Conservation (phyloP, 306 rosid species). For the Sindora glabra region DNA sequence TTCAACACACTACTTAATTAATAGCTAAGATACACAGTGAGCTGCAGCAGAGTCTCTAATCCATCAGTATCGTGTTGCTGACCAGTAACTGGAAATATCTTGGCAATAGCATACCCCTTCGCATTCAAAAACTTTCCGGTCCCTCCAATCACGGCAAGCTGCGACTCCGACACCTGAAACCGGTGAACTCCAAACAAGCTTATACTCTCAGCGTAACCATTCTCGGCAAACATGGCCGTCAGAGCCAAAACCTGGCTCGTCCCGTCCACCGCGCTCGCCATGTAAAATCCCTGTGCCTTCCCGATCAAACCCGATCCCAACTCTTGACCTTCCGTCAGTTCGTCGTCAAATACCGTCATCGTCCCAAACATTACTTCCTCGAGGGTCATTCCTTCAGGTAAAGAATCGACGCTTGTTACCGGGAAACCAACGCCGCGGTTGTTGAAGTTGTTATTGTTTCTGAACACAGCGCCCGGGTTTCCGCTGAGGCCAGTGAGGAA, state of each 20-base stretch:
- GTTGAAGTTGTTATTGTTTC: conserved; percentile 32
- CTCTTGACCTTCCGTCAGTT: conserved; percentile 67
- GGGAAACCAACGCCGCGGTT: conserved; percentile 43
- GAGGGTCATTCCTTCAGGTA: conserved; percentile 47
- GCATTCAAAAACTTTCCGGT: conserved; percentile 73
- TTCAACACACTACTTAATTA: conserved; percentile 5
- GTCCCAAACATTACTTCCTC: conserved; percentile 75
- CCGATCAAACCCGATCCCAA: conserved; percentile 69
- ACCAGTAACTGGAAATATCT: conserved; percentile 35
- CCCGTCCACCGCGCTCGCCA: conserved; percentile 68
- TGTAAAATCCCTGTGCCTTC: conserved; percentile 76
- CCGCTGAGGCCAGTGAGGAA: conserved; percentile 84
- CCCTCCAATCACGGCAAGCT: conserved; percentile 79
- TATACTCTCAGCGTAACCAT: conserved; percentile 54
- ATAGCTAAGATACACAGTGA: conserved; percentile 45
- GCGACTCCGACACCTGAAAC: conserved; percentile 59
- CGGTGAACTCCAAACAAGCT: conserved; percentile 73
- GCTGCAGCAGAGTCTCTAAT: conserved; percentile 48
- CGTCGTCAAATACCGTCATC: conserved; percentile 70
- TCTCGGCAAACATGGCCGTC: conserved; percentile 64
- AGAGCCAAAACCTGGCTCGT: conserved; percentile 69
- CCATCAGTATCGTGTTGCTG: conserved; percentile 63
- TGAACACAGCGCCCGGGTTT: conserved; percentile 33
- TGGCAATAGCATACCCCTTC: conserved; percentile 49
- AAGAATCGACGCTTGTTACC: conserved; percentile 33